Conservation (phyloP, 2,329 filamentous ascomycete genomes). For the Didymella keratinophila region DNA sequence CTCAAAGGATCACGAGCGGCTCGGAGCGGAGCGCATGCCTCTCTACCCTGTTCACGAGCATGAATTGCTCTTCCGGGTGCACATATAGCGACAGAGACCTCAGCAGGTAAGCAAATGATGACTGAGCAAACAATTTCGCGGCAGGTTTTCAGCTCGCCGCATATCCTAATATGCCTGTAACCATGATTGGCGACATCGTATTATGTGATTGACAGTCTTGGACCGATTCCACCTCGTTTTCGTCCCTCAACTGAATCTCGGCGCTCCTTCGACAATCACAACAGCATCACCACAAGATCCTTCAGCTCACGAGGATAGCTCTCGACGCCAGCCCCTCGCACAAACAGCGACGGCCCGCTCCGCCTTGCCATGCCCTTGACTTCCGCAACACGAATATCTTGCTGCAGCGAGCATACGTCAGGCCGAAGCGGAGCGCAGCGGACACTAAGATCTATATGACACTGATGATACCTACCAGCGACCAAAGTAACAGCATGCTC, state of each 20-base stretch:
- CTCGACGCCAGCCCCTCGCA: neutral
- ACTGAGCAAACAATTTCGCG: too few relatives aligned
- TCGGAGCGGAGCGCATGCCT: neutral
- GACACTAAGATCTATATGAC: neutral
- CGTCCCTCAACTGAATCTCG: too few relatives aligned
- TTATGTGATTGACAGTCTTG: too few relatives aligned
- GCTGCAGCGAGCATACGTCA: neutral
- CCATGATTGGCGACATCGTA: too few relatives aligned
- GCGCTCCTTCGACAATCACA: neutral
- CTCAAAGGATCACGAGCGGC: neutral
- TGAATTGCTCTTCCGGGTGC: neutral
- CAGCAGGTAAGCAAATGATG: neutral
- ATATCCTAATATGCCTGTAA: too few relatives aligned
- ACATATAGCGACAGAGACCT: neutral
- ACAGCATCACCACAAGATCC: neutral
- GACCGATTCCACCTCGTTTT: too few relatives aligned
- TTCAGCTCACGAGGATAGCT: neutral
- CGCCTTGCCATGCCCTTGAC: neutral
- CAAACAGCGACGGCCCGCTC: neutral
- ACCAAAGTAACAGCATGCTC: too few relatives aligned
- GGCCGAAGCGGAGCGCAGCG: neutral
- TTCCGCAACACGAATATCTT: neutral
- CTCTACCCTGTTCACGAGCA: neutral
- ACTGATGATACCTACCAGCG: too few relatives aligned
- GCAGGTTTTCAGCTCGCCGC: too few relatives aligned